phyloP scores from a whole-genome alignment of 176 grass and related monocot genomes.

The Avena insularis region DNA sequence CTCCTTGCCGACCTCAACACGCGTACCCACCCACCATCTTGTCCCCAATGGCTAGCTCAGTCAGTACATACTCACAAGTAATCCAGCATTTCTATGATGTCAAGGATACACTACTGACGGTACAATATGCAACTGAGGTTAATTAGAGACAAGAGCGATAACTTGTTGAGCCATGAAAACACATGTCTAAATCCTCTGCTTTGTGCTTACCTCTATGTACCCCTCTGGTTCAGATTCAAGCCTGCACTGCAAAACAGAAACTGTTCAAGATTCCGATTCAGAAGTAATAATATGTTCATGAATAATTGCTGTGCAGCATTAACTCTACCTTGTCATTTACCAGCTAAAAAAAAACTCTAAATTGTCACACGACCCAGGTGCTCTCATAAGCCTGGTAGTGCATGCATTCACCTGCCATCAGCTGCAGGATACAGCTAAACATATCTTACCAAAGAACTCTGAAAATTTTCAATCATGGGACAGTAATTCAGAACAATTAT shows the following conservation, averaged over 20 bases:
- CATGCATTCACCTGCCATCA: neutral
- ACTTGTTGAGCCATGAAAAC: neutral
- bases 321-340: neutral
- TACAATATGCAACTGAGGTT: neutral
- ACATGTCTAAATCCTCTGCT: neutral
- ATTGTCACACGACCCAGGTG: neutral
- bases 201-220: neutral
- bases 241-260: conserved; percentile 22
- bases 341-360: neutral
- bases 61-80: neutral
- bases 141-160: neutral
- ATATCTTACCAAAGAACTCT: neutral
- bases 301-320: neutral
- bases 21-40: conserved; percentile 32
- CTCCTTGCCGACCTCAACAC: conserved; percentile 42
- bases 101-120: neutral
- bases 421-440: neutral
- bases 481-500: neutral
- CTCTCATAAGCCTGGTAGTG: neutral
- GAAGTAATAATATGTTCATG: neutral
- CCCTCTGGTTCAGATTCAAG: conserved; percentile 6
- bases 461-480: conserved; percentile 26
- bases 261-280: conserved; percentile 6
- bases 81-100: neutral
- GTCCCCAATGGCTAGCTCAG: neutral